A percentile compares a stretch with the other conserved stretches of the same genome.
phyloP scores from a whole-genome alignment of 1,139 yeast genomes.

The Yamadazyma kanchanaburiensis region DNA sequence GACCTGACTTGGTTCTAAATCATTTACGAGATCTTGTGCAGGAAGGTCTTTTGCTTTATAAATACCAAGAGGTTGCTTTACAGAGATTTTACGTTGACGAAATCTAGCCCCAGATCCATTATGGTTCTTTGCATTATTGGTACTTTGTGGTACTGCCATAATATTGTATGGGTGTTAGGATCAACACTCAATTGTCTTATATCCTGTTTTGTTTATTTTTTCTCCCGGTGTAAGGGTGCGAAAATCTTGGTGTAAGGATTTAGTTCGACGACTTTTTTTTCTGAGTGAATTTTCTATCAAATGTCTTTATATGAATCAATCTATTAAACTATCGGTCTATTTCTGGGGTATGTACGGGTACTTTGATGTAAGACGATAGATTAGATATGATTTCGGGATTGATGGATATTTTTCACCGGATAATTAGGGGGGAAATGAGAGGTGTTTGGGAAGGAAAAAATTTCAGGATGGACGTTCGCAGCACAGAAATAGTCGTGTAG shows the following conservation, averaged over 20 bases:
- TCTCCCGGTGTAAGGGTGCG: constrained; percentile 1
- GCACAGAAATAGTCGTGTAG: constrained; percentile 1
- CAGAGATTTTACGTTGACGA: constrained; percentile 88
- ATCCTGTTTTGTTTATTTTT: constrained; percentile 1
- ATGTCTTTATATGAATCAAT: too few species aligned
- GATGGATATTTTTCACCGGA: too few species aligned
- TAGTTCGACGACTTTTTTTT: not conserved
- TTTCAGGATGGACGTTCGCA: constrained; percentile 3
- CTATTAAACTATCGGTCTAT: too few species aligned
- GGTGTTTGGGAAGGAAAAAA: constrained; percentile 6
- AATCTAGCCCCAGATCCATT: constrained; percentile 62
- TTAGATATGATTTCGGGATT: too few species aligned
- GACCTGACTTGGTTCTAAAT: constrained; percentile 44
- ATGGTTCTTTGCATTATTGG: constrained; percentile 31
- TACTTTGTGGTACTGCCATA: constrained; percentile 31
- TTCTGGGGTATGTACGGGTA: too few species aligned
- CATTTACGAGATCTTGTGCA: constrained; percentile 54
- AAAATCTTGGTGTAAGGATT: not conserved
- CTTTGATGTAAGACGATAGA: too few species aligned
- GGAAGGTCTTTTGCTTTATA: constrained; percentile 78
- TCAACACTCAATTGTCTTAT: too few species aligned
- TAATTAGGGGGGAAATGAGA: constrained; percentile 4
- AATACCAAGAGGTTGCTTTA: constrained; percentile 83
- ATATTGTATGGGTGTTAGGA: constrained; percentile 5
- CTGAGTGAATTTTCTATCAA: not conserved